Conservation (phyloP, 176 grass and related monocot species). For the maize (Zea mays) region DNA sequence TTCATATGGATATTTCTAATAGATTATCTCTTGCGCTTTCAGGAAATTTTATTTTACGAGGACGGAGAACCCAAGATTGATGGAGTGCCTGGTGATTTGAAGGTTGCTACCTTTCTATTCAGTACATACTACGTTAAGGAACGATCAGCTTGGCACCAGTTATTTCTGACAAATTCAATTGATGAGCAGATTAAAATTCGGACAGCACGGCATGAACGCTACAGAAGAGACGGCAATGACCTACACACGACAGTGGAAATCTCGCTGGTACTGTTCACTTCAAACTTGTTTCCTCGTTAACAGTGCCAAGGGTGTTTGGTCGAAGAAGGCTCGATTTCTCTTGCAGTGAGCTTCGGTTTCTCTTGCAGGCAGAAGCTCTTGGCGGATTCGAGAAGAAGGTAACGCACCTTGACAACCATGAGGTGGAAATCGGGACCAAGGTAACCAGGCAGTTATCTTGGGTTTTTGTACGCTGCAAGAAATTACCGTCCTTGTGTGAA, state of each 20-base stretch:
- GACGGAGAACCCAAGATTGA: slow-evolving; percentile 91
- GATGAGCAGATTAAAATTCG: slow-evolving; percentile 55
- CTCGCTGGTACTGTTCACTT: slow-evolving; percentile 7
- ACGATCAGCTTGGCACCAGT: neutral
- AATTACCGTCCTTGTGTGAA: no score
- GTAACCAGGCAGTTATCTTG: no score
- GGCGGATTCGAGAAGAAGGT: no score
- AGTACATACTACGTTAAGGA: neutral
- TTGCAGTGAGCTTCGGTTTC: no score
- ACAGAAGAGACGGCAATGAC: slow-evolving; percentile 65
- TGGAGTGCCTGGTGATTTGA: slow-evolving; percentile 79
- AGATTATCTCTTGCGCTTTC: slow-evolving; percentile 10
- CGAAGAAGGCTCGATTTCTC: no score
- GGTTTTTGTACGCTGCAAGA: no score
- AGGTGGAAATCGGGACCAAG: no score
- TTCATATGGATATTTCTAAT: neutral
- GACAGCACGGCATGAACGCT: slow-evolving; percentile 48
- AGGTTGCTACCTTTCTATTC: slow-evolving; percentile 42
- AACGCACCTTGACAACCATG: no score
- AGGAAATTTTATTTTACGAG: slow-evolving; percentile 82
- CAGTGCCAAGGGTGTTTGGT: no score
- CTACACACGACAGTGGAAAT: slow-evolving; percentile 51
- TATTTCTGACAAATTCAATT: neutral
- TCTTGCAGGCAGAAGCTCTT: no score
- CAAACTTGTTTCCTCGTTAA: no score